phyloP scores from a whole-genome alignment of 805 yeast species.

The Kuraishia floccosa region DNA sequence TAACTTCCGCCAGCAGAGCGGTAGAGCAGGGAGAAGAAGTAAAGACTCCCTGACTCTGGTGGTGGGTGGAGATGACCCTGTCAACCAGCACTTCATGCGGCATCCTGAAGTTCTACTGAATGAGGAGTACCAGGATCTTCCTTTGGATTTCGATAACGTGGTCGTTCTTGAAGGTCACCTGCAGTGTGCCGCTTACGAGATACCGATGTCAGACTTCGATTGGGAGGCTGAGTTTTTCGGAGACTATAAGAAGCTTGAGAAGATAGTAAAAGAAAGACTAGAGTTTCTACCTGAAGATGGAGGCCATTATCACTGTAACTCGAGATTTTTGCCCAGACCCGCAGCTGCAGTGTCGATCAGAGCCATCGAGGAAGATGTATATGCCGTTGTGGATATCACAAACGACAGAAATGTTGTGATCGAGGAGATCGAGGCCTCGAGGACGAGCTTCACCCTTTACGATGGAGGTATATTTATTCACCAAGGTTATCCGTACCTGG shows the following conservation, averaged over 20 bases:
- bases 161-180: conserved; percentile 70
- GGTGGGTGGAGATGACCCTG: conserved; percentile 74
- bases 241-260: conserved; percentile 16
- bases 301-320: conserved; percentile 44
- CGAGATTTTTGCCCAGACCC: conserved; percentile 73
- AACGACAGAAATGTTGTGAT: conserved; percentile 65
- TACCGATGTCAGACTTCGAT: conserved; percentile 43
- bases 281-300: conserved; percentile 26
- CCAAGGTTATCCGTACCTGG: conserved; percentile 85
- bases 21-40: conserved; percentile 89
- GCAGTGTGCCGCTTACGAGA: conserved; percentile 90
- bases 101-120: conserved; percentile 52
- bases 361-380: conserved; percentile 71
- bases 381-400: conserved; percentile 86
- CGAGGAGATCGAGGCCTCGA: conserved; percentile 80
- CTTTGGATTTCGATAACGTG: conserved; percentile 48
- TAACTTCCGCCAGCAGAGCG: conserved; percentile 90
- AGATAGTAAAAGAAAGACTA: conserved; percentile 26
- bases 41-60: conserved; percentile 78
- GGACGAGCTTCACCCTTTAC: conserved; percentile 84
- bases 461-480: conserved; percentile 90
- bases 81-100: conserved; percentile 74
- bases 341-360: conserved; percentile 64
- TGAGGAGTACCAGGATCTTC: conserved; percentile 43
- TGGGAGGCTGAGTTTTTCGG: conserved; percentile 51